Percentiles rank a stretch among this genome's conserved stretches.
These are phyloP conservation scores for Coelastrella sp. DNA, from an alignment of 139 green algal genomes.

Conservation along the genomic window DNA sequence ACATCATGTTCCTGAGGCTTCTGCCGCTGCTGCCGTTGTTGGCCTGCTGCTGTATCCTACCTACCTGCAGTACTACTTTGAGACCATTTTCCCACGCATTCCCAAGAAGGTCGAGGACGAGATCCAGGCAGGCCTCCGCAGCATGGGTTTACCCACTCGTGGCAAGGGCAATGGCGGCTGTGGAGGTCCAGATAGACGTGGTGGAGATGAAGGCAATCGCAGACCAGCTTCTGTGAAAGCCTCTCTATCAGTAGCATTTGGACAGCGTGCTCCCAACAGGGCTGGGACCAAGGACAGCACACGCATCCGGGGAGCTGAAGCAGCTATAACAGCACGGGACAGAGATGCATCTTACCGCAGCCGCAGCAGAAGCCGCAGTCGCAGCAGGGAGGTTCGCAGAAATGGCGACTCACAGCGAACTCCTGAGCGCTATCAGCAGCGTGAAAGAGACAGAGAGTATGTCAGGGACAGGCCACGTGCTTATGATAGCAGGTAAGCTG, in stretches of 20 bases:
- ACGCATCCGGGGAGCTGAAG: conserved; percentile 38
- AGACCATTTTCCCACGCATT: conserved; percentile 96
- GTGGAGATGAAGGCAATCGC: conserved; percentile 69
- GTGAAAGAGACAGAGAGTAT: background rate
- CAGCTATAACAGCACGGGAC: background rate
- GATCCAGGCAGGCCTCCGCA: conserved; percentile 74
- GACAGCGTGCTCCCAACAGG: conserved; percentile 92
- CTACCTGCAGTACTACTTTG: conserved; percentile 94
- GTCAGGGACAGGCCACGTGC: background rate
- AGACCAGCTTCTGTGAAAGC: conserved; percentile 94
- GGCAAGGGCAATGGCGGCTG: conserved; percentile 85
- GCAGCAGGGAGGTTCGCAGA: conserved; percentile 1
- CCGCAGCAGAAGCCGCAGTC: background rate
- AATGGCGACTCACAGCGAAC: background rate
- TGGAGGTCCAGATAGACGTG: conserved; percentile 82
- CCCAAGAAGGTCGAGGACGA: conserved; percentile 89
- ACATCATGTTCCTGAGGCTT: no score
- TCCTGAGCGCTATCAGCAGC: background rate
- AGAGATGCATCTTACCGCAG: background rate
- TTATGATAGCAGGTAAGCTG: conserved; percentile 1
- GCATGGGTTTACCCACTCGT: conserved; percentile 74
- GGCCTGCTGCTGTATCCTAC: background rate
- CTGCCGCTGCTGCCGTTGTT: background rate
- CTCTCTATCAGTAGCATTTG: conserved; percentile 91
- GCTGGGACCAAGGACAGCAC: conserved; percentile 76